Base-by-base conservation (phyloP, 1,284 basidiomycete species). In the Irpex sp. region DNA sequence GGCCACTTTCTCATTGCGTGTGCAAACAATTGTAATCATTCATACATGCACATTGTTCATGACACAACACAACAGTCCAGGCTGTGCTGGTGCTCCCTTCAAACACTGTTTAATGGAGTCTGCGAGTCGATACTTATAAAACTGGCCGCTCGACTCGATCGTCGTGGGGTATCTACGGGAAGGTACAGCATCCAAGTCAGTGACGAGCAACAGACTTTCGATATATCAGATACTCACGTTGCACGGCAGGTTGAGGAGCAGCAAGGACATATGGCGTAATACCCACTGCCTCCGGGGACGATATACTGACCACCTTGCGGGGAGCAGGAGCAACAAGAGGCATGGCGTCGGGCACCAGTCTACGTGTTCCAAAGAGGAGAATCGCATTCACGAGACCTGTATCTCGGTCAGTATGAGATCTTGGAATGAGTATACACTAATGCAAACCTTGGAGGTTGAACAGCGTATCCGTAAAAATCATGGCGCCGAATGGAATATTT, bases 391-490 rank as follows among this genome's bases (percentile, higher is more conserved):
- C 73, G 56, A 76, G 64, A 17, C 77, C 76, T 76, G 57, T 5
- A n/a, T 57, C 15, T 51, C n/a, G 46, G 37, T 31, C 9, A 31
- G 59, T 15, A 7, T 46, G 3, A 21, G 0, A 53, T 31, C 31
- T 21, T 47, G 26, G 26, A n/a, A 17, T 31, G 39, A 35, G 26
- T 26, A 60, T 26, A 26, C 26, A 26, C 26, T 26, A 26, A 26
- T 26, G 26, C 71, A 19, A 35, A 74, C 76, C 75, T 61, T 73
- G 74, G 15, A 79, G 72, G 61, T 78, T 76, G 71, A 77, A 79
- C 60, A 79, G 68, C 57, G 72, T 66, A 63, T 76, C 78, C 5
- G 77, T 67, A 49, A 73, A 21, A 49, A 78, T 74, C 7, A 70
- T 76, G 17, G 70, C 68, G 61, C 71, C 68, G 65, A 65, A 71